Conservation (phyloP, 1,284 basidiomycete species). For the Flammula alnicola region DNA sequence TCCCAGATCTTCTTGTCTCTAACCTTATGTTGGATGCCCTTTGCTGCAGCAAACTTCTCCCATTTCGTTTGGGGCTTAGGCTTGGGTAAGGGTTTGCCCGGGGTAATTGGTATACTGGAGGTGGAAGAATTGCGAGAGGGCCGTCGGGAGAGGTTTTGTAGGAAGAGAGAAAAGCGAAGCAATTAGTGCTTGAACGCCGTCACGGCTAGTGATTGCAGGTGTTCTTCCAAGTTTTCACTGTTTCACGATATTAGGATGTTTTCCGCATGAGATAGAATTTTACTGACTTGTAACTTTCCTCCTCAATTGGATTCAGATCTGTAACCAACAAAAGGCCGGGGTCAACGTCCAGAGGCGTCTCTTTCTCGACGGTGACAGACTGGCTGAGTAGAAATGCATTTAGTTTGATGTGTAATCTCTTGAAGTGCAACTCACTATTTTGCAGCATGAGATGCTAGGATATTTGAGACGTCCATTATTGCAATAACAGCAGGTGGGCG, state of each 20-base stretch:
- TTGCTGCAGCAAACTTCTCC: slow-evolving; percentile 94
- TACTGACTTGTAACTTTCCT: slow-evolving; percentile 75
- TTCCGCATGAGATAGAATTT: not conserved
- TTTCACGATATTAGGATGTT: slow-evolving; percentile 5
- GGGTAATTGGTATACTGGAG: slow-evolving; percentile 78
- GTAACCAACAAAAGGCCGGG: slow-evolving; percentile 84
- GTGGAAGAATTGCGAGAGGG: slow-evolving; percentile 83
- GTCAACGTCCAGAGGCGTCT: slow-evolving; percentile 84
- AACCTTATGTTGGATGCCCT: slow-evolving; percentile 88
- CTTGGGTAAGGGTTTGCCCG: slow-evolving; percentile 93
- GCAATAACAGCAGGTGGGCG: slow-evolving; percentile 8
- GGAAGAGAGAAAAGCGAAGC: slow-evolving; percentile 85
- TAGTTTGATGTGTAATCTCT: slow-evolving; percentile 5
- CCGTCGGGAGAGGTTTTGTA: slow-evolving; percentile 79
- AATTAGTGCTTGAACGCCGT: slow-evolving; percentile 86
- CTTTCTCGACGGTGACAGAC: slow-evolving; percentile 74
- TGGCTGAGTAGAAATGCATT: slow-evolving; percentile 48
- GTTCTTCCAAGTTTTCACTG: slow-evolving; percentile 79
- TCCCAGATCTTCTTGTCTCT: slow-evolving; percentile 91
- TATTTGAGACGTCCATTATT: slow-evolving; percentile 79
- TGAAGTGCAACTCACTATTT: slow-evolving; percentile 57
- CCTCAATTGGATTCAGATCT: slow-evolving; percentile 87
- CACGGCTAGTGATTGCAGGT: slow-evolving; percentile 84
- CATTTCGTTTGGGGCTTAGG: slow-evolving; percentile 95
- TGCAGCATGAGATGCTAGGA: slow-evolving; percentile 70